A percentile compares a stretch with the other conserved stretches of the same genome.
Evolutionary conservation across 805 yeast species (phyloP).

Genomic region (Saccharomycopsis babjevae): DNA sequence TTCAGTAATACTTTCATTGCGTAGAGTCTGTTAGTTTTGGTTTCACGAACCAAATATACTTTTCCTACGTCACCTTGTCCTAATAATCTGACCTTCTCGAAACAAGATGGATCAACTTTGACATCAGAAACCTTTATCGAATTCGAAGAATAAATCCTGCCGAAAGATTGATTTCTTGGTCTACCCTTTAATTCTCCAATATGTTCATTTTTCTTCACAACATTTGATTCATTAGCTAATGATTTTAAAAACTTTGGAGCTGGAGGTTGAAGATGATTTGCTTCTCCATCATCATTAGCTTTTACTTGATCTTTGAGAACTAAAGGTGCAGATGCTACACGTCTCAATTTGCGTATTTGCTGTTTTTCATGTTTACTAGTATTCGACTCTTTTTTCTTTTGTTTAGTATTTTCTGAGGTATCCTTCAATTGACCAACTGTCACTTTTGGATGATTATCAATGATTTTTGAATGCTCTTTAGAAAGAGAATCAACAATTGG

Average conservation of each 20-base stretch:
- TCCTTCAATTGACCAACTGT: neutral
- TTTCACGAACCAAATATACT: conserved; percentile 85
- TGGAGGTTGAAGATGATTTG: neutral
- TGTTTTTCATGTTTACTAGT: conserved; percentile 10
- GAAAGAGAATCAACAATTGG: conserved; percentile 1
- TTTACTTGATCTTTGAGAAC: conserved; percentile 30
- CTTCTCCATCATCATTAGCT: neutral
- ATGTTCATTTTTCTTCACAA: conserved; percentile 22
- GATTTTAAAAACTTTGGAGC: conserved; percentile 5
- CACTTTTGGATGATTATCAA: neutral
- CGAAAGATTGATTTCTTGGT: conserved; percentile 37
- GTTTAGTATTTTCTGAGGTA: neutral
- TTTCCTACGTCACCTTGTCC: conserved; percentile 99
- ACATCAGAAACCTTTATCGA: conserved; percentile 66
- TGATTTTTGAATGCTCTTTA: neutral
- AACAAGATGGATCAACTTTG: conserved; percentile 77
- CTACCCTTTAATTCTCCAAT: conserved; percentile 31
- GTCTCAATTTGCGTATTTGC: conserved; percentile 32
- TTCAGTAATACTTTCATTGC: conserved; percentile 91
- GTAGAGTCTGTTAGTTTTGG: conserved; percentile 57
- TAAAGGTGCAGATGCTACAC: conserved; percentile 82
- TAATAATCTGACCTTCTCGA: conserved; percentile 78
- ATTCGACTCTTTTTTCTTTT: conserved; percentile 20
- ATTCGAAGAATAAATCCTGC: conserved; percentile 60
- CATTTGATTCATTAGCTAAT: conserved; percentile 12